Percentiles rank a stretch among this genome's conserved stretches.
Evolutionary conservation across 2,329 filamentous ascomycete genomes (phyloP).

Genomic region (Colletotrichum aenigma): DNA sequence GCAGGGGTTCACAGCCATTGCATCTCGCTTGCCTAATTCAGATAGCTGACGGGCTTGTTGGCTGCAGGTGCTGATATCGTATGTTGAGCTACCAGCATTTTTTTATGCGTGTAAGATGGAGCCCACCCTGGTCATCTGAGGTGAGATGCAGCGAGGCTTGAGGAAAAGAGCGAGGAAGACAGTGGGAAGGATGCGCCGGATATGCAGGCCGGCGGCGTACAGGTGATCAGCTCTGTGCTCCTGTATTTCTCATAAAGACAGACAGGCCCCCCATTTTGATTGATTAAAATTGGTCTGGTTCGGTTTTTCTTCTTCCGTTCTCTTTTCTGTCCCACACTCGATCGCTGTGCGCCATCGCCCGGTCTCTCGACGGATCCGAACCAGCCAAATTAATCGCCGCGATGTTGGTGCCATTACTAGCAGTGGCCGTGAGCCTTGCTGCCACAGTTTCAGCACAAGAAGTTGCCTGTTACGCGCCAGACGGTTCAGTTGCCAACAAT

Average conservation of each 20-base stretch:
- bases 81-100: background rate
- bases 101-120: conserved; percentile 7
- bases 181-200: background rate
- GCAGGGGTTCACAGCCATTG: background rate
- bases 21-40: background rate
- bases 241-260: background rate
- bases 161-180: background rate
- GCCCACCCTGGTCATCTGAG: background rate
- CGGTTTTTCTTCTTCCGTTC: background rate
- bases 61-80: background rate
- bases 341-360: background rate
- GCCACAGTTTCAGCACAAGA: background rate
- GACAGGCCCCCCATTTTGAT: background rate
- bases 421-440: background rate
- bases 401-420: background rate
- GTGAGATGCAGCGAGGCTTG: background rate
- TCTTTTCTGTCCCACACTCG: background rate
- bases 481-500: conserved; percentile 29
- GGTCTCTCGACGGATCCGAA: background rate
- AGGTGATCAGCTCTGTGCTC: background rate
- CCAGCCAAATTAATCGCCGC: background rate
- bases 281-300: background rate
- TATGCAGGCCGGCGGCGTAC: background rate
- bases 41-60: background rate
- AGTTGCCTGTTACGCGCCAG: conserved; percentile 30